Base-by-base conservation (phyloP, 2,329 filamentous ascomycete species). In the Penicillium sclerotigenum region DNA sequence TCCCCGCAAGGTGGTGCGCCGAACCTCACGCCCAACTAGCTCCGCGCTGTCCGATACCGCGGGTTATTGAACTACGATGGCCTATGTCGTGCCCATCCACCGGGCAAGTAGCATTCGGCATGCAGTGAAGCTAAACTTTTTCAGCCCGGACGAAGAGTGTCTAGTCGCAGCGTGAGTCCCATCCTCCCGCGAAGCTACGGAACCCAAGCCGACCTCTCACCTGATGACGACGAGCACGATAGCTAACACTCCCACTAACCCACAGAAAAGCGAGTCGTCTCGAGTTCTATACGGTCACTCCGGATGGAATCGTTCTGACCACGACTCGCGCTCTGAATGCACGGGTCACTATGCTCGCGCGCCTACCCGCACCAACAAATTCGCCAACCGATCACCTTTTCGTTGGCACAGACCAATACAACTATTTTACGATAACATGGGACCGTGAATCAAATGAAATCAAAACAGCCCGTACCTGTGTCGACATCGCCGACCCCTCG, bases 71-170 rank as follows among this genome's bases (percentile, higher is more conserved):
- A 49, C 20, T 52, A 67, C 49, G 57, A 99, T 99, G 94, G 89
- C 94, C 50, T 99, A 97, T 74, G 80, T 99, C 68, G 91, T 91
- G 59, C 92, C 94, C 37, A 94, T 99, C 55, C 94, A 99, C 74
- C 84, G 87, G 66, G 89, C 94, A 24, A 97, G 90, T 73, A 96
- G 91, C 78, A 87, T 97, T 61, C 87, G 92, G 53, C 89, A 96
- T 82, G 93, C 92, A 14, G 74, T 97, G 63, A 90, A 88, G 70
- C 82, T 93, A 58, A 86, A 85, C 65, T 87, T 97, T 66, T 79
- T 96, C 49, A 82, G 84, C 41, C 77, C 84, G 5, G 84, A 89
- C 48, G 85, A 91, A 59, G 89, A 96, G 67, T 91, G 90, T 66
- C 80, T 99, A 60, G 85, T 97, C 51, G 81, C 97, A 68, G 91